These are phyloP conservation scores for Tulasnella sp. DNA, from an alignment of 768 basidiomycete genomes.

Conservation along the genomic window DNA sequence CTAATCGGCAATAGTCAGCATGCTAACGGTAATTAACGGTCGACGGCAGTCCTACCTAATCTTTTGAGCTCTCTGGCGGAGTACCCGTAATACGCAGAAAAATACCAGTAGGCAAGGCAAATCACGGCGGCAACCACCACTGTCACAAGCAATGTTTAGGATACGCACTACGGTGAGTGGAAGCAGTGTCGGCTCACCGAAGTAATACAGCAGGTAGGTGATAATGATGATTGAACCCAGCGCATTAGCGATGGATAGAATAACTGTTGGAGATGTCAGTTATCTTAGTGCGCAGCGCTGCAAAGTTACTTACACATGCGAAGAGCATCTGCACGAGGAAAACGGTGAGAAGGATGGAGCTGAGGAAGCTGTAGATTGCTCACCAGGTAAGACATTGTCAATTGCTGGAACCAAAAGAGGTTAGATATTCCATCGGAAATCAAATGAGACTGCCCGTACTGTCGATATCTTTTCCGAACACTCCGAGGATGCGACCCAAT, in stretches of 20 bases:
- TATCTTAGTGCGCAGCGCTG: background rate
- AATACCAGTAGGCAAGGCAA: conserved; percentile 53
- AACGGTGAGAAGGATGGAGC: background rate
- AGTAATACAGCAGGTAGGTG: conserved; percentile 51
- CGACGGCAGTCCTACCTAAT: conserved; percentile 30
- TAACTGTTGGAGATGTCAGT: conserved; percentile 33
- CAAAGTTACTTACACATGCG: background rate
- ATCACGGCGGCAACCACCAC: conserved; percentile 51
- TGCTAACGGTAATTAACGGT: background rate
- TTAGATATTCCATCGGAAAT: background rate
- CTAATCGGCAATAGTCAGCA: conserved; percentile 30
- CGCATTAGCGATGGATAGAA: conserved; percentile 44
- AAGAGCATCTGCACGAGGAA: too few species aligned
- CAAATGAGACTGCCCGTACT: background rate
- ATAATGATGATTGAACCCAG: conserved; percentile 49
- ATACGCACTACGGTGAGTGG: too few species aligned
- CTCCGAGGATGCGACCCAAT: conserved; percentile 15
- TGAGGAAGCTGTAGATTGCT: background rate
- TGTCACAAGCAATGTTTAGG: conserved; percentile 23
- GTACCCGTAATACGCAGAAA: conserved; percentile 59
- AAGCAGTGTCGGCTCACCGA: conserved; percentile 40
- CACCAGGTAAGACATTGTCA: background rate
- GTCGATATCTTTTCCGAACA: conserved; percentile 27
- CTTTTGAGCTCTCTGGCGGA: conserved; percentile 68
- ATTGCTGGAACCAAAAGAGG: background rate